Percentiles rank a stretch among this genome's conserved stretches.
Conservation (phyloP, 495 filamentous ascomycete species). For the Talaromyces trachyspermus region DNA sequence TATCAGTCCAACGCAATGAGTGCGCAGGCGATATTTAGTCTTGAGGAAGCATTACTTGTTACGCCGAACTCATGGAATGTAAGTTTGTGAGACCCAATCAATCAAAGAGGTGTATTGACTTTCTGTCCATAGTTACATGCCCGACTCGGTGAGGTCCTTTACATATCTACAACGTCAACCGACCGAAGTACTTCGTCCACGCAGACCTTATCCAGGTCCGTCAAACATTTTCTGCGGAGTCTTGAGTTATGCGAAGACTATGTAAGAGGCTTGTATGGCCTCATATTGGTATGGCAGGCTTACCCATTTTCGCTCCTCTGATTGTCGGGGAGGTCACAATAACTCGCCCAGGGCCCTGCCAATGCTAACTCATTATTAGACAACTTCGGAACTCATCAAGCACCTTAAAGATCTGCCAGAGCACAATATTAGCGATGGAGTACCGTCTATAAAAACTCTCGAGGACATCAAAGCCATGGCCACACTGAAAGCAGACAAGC, state of each 20-base stretch:
- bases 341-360: too few species aligned
- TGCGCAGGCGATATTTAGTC: conserved; percentile 74
- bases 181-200: conserved; percentile 28
- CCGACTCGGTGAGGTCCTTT: conserved; percentile 73
- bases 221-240: conserved; percentile 79
- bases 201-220: conserved; percentile 56
- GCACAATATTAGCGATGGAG: neutral
- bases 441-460: conserved; percentile 44
- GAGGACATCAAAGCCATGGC: conserved; percentile 64
- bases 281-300: conserved; percentile 58
- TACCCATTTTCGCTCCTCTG: neutral
- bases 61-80: conserved; percentile 96
- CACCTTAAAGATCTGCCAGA: neutral
- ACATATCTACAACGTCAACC: conserved; percentile 52
- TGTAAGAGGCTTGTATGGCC: conserved; percentile 83
- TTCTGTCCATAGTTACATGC: conserved; percentile 66
- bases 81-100: conserved; percentile 23
- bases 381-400: conserved; percentile 4
- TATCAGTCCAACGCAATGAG: conserved; percentile 72
- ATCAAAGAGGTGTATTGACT: conserved; percentile 6
- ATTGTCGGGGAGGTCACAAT: too few species aligned
- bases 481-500: conserved; percentile 65
- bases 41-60: conserved; percentile 84
- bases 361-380: conserved; percentile 1
- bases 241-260: conserved; percentile 93